These are phyloP conservation scores for Ostreobium quekettii DNA, from an alignment of 139 green algal genomes.

Conservation along the genomic window DNA sequence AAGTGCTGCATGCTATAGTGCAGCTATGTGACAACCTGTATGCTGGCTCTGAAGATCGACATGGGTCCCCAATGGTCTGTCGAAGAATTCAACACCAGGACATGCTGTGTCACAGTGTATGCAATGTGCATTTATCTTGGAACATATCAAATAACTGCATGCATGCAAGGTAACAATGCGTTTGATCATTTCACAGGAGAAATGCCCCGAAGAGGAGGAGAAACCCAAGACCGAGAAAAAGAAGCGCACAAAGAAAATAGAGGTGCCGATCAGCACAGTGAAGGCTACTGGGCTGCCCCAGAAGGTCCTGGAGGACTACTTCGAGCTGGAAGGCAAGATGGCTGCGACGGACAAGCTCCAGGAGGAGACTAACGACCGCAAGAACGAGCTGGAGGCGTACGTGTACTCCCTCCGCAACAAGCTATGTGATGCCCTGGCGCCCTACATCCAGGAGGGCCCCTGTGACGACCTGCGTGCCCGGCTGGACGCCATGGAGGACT, in stretches of 20 bases:
- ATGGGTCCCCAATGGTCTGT: too few species aligned
- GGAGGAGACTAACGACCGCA: constrained; percentile 91
- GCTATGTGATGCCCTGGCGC: constrained; percentile 48
- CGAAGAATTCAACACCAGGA: too few species aligned
- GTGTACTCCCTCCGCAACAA: constrained; percentile 80
- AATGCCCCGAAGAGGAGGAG: constrained; percentile 22
- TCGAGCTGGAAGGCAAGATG: constrained; percentile 44
- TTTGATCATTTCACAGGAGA: too few species aligned
- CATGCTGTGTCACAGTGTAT: too few species aligned
- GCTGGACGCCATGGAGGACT: constrained; percentile 84
- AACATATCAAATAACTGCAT: too few species aligned
- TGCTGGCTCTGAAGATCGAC: too few species aligned
- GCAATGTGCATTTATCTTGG: too few species aligned
- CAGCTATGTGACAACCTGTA: too few species aligned
- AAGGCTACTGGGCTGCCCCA: constrained; percentile 16
- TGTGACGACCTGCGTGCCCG: constrained; percentile 41
- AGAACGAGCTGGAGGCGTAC: constrained; percentile 95
- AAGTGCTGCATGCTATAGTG: too few species aligned
- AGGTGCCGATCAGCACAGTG: constrained; percentile 35
- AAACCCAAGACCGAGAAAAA: constrained; percentile 38
- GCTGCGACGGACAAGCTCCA: constrained; percentile 65
- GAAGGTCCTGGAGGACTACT: constrained; percentile 31
- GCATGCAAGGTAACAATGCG: too few species aligned
- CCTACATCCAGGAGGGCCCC: constrained; percentile 60
- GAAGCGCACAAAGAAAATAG: constrained; percentile 50